phyloP scores from a whole-genome alignment of 1,284 basidiomycete species.

The Cronartium quercuum region DNA sequence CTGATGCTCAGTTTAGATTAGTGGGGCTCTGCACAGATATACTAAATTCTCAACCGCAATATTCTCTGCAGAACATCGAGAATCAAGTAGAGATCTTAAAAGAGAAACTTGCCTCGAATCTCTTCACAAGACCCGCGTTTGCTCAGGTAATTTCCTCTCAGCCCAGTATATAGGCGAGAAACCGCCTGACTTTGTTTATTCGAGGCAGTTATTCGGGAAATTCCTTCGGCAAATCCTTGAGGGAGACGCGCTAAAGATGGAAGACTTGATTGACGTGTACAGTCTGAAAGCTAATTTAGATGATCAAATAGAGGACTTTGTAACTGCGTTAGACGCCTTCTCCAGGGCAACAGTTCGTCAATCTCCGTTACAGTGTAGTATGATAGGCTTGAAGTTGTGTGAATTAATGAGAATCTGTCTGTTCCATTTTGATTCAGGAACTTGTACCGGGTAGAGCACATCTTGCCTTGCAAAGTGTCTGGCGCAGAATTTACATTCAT shows the following conservation, averaged over 20 bases:
- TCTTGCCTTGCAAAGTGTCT: conserved; percentile 66
- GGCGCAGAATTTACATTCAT: conserved; percentile 77
- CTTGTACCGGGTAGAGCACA: conserved; percentile 64
- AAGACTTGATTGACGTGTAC: conserved; percentile 55
- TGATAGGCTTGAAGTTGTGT: too few species aligned
- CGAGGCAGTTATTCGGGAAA: conserved; percentile 38
- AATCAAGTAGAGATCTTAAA: conserved; percentile 40
- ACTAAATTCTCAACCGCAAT: conserved; percentile 32
- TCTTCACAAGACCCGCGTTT: conserved; percentile 21
- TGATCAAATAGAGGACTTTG: conserved; percentile 50
- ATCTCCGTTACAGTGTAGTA: too few species aligned
- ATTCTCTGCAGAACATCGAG: conserved; percentile 33
- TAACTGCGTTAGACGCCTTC: conserved; percentile 53
- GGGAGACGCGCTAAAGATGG: conserved; percentile 50
- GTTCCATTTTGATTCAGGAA: conserved; percentile 55
- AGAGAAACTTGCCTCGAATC: conserved; percentile 26
- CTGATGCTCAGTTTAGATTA: conserved; percentile 55
- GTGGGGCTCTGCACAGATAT: conserved; percentile 42
- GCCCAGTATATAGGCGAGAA: conserved; percentile 29
- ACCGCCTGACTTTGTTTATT: conserved; percentile 39
- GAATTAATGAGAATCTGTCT: neutral
- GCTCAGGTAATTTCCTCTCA: conserved; percentile 40
- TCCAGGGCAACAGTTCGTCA: conserved; percentile 50
- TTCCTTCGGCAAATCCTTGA: conserved; percentile 47
- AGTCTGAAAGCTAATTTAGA: conserved; percentile 52